Base-by-base conservation (phyloP, 176 grass and related monocot genomes). In the Lolium multiflorum region DNA sequence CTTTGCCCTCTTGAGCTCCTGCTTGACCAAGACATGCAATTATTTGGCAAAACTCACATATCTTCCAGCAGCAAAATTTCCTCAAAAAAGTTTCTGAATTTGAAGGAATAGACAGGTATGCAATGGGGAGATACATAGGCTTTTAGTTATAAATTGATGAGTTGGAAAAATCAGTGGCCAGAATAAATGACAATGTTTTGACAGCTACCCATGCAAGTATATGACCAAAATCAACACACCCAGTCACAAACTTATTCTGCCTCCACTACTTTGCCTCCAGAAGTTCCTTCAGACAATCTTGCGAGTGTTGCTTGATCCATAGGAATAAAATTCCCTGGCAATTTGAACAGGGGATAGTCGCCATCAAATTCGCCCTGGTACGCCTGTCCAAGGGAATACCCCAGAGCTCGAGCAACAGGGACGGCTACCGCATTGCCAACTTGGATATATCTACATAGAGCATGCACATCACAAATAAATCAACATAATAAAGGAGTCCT, bases 371-470 rank as follows among this genome's bases (percentile, higher is more conserved):
- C 51, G 38, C 77, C 61, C 14, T 1, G 13, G 58, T 74, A 76
- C 0, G 82, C 82, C 58, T 81, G 62, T 50, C 69, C 77, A 2
- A 89, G 48, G 11, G 68, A 71, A 26, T 76, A 89, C 9, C 82
- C 77, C 1, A 81, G 17, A 44, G 82, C 77, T 43, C 77, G n/a
- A 11, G 88, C 82, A 20, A 89, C 48, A 0, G 77, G 82, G 61
- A 85, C 35, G 18, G 35, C 77, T 35, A 89, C 77, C 1, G 82
- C 88, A 59, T 85, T 85, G n/a, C 69, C 88, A 9, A 89, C 88
- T 22, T 85, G 77, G n/a, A 81, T 89, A 57, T 89, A 88, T 66
- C 80, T 83, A 43, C 22, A 38, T 14, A 12, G 31, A 61, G 46
- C 41, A 86, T 20, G 1, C 13, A 79, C 4, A 20, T 0, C 22